Percentiles rank a stretch among this genome's conserved stretches.
Evolutionary conservation across 179 eudicot species (phyloP).

Genomic region (Silene coronaria): DNA sequence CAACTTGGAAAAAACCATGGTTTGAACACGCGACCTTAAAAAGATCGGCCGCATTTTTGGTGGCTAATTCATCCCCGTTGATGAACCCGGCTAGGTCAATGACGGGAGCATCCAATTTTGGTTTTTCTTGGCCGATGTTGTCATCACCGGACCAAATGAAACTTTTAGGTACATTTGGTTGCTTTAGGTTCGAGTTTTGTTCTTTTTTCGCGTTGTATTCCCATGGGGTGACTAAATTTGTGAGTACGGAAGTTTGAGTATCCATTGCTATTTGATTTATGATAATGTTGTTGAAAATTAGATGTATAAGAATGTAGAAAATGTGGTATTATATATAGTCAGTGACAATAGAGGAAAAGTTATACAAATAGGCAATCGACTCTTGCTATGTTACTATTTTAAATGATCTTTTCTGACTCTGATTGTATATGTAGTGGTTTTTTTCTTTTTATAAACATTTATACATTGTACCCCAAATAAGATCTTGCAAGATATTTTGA

Average conservation of each 20-base stretch:
- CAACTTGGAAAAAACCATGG: conserved; percentile 53
- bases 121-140: conserved; percentile 22
- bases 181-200: background rate
- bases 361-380: too few relatives aligned
- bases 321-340: too few relatives aligned
- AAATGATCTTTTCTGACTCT: too few relatives aligned
- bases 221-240: conserved; percentile 24
- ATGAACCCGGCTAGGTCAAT: conserved; percentile 45
- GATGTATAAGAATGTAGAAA: background rate
- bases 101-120: conserved; percentile 32
- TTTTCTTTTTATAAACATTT: too few relatives aligned
- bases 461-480: too few relatives aligned
- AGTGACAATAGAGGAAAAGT: too few relatives aligned
- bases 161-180: conserved; percentile 28
- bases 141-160: conserved; percentile 41
- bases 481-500: too few relatives aligned
- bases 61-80: conserved; percentile 30
- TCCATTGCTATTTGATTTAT: too few relatives aligned
- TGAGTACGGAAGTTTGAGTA: conserved; percentile 1
- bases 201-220: conserved; percentile 14
- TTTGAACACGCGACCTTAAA: conserved; percentile 28
- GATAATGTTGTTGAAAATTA: background rate
- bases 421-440: too few relatives aligned
- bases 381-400: too few relatives aligned
- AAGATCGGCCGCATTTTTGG: conserved; percentile 19